phyloP scores from a whole-genome alignment of 2,329 filamentous ascomycete species.

The Cladosporium cucumerinum region DNA sequence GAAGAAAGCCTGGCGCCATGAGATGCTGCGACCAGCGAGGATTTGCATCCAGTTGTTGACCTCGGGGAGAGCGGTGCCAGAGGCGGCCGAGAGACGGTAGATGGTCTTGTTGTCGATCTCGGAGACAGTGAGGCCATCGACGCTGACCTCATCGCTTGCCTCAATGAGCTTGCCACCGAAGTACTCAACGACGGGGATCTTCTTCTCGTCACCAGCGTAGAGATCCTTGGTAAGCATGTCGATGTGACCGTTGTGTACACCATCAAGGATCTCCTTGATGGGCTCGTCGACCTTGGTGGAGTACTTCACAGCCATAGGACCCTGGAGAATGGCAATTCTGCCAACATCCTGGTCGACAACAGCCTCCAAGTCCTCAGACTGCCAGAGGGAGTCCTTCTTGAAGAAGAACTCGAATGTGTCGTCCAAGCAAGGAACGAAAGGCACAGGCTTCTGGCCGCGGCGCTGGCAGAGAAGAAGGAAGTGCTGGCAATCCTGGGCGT shows the following conservation, averaged over 20 bases:
- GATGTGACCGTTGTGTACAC: constrained; percentile 87
- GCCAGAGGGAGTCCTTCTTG: constrained; percentile 99
- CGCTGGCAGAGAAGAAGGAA: constrained; percentile 91
- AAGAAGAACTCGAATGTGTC: constrained; percentile 99
- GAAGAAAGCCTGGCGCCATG: constrained; percentile 93
- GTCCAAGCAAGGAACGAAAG: constrained; percentile 92
- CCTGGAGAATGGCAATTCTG: constrained; percentile 92
- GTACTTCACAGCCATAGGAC: constrained; percentile 87
- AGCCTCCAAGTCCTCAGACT: constrained; percentile 94
- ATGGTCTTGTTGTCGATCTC: constrained; percentile 76
- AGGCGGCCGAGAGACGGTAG: constrained; percentile 75
- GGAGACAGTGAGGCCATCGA: constrained; percentile 81
- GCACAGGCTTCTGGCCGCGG: constrained; percentile 90
- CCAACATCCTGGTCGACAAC: constrained; percentile 95
- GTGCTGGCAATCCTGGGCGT: constrained; percentile 95
- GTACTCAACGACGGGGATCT: constrained; percentile 86
- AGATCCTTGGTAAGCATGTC: constrained; percentile 72
- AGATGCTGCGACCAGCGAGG: constrained; percentile 78
- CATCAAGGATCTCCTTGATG: constrained; percentile 88
- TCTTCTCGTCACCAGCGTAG: constrained; percentile 68
- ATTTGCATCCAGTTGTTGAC: constrained; percentile 82
- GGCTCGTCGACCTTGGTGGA: constrained; percentile 89
- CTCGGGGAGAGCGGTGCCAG: constrained; percentile 71
- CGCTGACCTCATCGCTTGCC: constrained; percentile 66
- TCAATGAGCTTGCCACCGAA: constrained; percentile 86